Evolutionary conservation across 257 asterid genomes (phyloP).

Genomic region (Nicotiana tomentosiformis): DNA sequence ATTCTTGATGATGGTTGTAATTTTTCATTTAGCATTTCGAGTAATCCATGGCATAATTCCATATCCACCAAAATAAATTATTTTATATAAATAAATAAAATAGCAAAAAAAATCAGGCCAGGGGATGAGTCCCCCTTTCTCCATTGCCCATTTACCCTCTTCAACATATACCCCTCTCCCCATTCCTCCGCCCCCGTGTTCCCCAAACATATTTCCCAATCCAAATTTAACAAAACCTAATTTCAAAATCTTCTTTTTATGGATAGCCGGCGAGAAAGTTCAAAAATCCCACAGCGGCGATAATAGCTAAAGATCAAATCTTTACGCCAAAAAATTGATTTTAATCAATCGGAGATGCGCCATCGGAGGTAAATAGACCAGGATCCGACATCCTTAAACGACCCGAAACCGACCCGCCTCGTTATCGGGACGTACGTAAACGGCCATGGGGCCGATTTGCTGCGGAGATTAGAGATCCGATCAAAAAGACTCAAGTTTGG

Average conservation of each 20-base stretch:
- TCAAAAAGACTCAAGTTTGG: constrained; percentile 12
- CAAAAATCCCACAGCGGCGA: not conserved
- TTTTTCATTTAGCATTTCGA: not conserved
- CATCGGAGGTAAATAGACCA: constrained; percentile 3
- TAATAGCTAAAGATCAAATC: not conserved
- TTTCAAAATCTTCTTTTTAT: not conserved
- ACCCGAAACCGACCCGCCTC: constrained; percentile 9
- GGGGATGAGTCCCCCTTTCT: constrained; percentile 7
- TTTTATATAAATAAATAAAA: not conserved
- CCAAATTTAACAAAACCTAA: not conserved
- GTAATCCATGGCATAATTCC: constrained; percentile 9
- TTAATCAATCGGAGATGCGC: constrained; percentile 4
- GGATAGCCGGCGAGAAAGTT: not conserved
- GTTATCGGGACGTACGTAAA: constrained; percentile 17
- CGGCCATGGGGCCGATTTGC: constrained; percentile 21
- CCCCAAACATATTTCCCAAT: not conserved
- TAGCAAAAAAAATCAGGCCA: not conserved
- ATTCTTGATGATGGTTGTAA: too few relatives aligned
- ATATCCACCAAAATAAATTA: constrained; percentile 1
- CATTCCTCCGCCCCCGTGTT: not conserved
- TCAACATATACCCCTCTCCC: not conserved
- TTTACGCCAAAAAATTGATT: not conserved
- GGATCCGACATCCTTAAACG: not conserved
- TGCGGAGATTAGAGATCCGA: constrained; percentile 15
- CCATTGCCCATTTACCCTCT: not conserved